Evolutionary conservation across 495 filamentous ascomycete species (phyloP), one percentile per base, ranked within the genome.

Genomic region (Chaetomium tenue): DNA sequence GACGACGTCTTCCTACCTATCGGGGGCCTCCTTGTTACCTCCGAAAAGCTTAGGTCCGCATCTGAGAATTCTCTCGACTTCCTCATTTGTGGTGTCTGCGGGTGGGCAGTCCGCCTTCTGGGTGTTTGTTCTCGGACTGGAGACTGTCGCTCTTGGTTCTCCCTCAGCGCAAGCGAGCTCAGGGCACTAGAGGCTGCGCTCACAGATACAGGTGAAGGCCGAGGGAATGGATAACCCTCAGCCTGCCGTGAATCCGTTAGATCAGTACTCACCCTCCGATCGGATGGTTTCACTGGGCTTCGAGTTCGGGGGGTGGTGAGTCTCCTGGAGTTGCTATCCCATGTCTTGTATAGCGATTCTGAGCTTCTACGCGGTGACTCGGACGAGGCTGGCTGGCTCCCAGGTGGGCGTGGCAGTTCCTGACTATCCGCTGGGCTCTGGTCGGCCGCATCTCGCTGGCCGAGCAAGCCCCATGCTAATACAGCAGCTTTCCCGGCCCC

Each of bases 401-500:
- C 52, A n/a, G 66, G 30, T 9, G 66, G 55, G 48, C 66, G 65
- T 40, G 61, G 53, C 18, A 66, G 28, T 12, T 64, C 39, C 25
- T 58, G 63, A 44, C 52, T 54, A 52, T 46, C 63, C 40, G 33
- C 44, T 12, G 46, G 22, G 18, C 39, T 53, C 51, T 57, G 61
- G 7, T 58, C 63, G 9, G 46, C 46, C 44, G 63, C 40, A 23
- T 66, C 72, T 65, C 65, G 52, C 47, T 70, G 70, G 56, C 72
- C 61, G 65, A 73, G 66, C 53, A 81, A 83, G 50, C 81, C 85
- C 93, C 93, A 98, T 20, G 93, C 93, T 42, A 96, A 76, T 2
- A 89, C 89, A 2, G 94, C 94, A 16, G 94, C 94, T 74, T 90
- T 95, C 48, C 89, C 92, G 33, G 92, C 91, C 3, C 80, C 80